Evolutionary conservation across 2,329 filamentous ascomycete genomes (phyloP).

Genomic region (Cordyceps pruinosa): DNA sequence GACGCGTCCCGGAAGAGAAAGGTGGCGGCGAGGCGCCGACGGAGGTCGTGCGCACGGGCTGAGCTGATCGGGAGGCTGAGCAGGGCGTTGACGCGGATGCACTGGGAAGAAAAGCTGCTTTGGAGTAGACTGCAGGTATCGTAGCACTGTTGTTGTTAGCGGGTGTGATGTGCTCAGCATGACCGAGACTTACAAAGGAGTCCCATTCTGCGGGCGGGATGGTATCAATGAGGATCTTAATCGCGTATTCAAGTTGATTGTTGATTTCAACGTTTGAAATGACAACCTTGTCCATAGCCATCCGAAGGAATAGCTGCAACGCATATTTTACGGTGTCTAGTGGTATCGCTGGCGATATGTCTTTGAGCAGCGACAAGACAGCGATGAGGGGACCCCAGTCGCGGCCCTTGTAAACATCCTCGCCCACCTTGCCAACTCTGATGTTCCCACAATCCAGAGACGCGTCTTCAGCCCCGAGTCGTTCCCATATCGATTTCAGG

Average conservation of each 20-base stretch:
- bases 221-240: constrained; percentile 37
- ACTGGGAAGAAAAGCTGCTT: constrained; percentile 35
- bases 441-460: constrained; percentile 27
- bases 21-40: constrained; percentile 58
- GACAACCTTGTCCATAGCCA: constrained; percentile 48
- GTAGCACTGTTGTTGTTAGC: constrained; percentile 34
- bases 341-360: constrained; percentile 30
- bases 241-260: constrained; percentile 32
- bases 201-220: constrained; percentile 33
- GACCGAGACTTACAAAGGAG: constrained; percentile 32
- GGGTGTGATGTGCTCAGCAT: not conserved
- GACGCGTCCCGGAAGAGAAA: constrained; percentile 50
- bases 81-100: constrained; percentile 53
- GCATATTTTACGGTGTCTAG: constrained; percentile 31
- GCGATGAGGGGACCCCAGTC: constrained; percentile 40
- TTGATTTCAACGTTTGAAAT: constrained; percentile 36
- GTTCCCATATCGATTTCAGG: constrained; percentile 48
- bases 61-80: constrained; percentile 50
- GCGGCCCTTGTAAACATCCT: constrained; percentile 28
- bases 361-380: constrained; percentile 36
- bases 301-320: constrained; percentile 43
- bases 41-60: constrained; percentile 48
- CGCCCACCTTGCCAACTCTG: constrained; percentile 16
- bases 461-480: constrained; percentile 49
- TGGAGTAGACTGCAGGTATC: constrained; percentile 42